These are phyloP conservation scores for Fusarium acutatum DNA, from an alignment of 2,329 filamentous ascomycete genomes.

Conservation along the genomic window DNA sequence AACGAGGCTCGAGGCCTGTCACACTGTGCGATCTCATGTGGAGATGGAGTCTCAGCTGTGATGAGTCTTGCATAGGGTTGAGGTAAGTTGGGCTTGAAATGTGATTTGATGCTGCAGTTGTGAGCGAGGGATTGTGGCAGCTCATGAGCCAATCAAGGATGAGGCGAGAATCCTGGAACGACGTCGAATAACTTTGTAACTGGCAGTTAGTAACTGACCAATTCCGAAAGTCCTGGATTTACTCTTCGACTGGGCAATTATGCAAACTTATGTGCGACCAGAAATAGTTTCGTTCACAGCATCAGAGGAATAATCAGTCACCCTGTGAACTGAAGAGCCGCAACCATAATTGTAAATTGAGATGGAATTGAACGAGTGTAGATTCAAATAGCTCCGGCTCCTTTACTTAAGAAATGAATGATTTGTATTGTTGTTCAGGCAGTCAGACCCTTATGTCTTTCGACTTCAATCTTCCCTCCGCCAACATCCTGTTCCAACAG, in stretches of 20 bases:
- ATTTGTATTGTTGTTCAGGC: neutral
- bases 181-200: neutral
- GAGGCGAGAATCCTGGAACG: neutral
- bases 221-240: neutral
- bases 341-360: neutral
- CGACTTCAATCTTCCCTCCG: neutral
- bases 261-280: neutral
- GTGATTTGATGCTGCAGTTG: conserved; percentile 7
- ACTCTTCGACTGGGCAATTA: neutral
- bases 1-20: conserved; percentile 18
- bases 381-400: neutral
- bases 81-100: neutral
- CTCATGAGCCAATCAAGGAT: conserved; percentile 5
- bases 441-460: neutral
- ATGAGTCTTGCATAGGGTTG: conserved; percentile 21
- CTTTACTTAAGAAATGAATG: neutral
- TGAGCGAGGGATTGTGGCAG: conserved; percentile 8
- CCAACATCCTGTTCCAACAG: neutral
- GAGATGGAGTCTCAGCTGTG: neutral
- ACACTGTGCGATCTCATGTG: conserved; percentile 4
- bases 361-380: neutral
- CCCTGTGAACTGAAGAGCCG: neutral
- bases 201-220: neutral
- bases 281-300: neutral
- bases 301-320: neutral